Conservation (phyloP, 2,329 filamentous ascomycete genomes). For the Alternaria ventricosa region DNA sequence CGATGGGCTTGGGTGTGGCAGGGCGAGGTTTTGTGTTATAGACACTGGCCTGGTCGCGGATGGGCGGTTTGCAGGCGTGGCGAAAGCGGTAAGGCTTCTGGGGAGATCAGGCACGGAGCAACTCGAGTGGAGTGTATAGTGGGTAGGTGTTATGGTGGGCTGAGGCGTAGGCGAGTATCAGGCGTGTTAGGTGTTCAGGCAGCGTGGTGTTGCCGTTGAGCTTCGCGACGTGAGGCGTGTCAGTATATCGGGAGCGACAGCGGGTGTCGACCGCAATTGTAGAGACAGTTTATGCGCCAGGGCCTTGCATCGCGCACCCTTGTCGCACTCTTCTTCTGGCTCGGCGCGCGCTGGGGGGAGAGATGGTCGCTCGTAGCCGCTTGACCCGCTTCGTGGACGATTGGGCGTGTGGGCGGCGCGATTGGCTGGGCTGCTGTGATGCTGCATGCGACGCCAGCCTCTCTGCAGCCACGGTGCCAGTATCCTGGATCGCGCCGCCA, state of each 20-base stretch:
- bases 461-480: constrained; percentile 26
- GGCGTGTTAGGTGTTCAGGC: constrained; percentile 41
- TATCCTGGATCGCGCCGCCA: constrained; percentile 23
- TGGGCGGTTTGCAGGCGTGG: constrained; percentile 18
- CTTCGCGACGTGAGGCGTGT: constrained; percentile 46
- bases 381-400: constrained; percentile 21
- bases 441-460: constrained; percentile 32
- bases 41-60: constrained; percentile 18
- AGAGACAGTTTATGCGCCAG: constrained; percentile 44
- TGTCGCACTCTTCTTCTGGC: constrained; percentile 1
- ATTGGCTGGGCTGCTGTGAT: constrained; percentile 28
- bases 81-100: constrained; percentile 18
- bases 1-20: constrained; percentile 25
- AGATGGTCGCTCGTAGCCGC: constrained; percentile 29
- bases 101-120: constrained; percentile 31
- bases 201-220: constrained; percentile 26
- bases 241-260: constrained; percentile 37
- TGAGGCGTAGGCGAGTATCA: constrained; percentile 45
- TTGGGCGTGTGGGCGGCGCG: constrained; percentile 1
- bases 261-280: constrained; percentile 40
- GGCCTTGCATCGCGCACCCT: constrained; percentile 5
- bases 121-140: constrained; percentile 7
- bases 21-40: constrained; percentile 44
- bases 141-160: constrained; percentile 25
- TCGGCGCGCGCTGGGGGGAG: constrained; percentile 11